Base-by-base conservation (phyloP, 805 yeast genomes). In the Zygosaccharomyces gambellarensis region DNA sequence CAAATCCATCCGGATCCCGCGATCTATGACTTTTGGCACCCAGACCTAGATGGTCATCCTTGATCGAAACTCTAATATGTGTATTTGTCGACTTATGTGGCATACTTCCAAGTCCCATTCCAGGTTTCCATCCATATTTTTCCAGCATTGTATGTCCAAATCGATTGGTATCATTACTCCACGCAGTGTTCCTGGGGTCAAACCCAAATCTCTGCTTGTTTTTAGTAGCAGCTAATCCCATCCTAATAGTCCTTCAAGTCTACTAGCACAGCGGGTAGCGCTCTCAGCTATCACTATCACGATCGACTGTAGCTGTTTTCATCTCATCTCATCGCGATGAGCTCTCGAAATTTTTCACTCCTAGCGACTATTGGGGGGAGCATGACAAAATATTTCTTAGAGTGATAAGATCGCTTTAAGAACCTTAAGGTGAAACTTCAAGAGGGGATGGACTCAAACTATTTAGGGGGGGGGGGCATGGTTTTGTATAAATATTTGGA, bases 181-280 rank as follows among this genome's bases (percentile, higher is more conserved):
- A 92, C 53, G 82, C 79, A 1, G 97, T 90, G 62, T 92, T 92
- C 62, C 98, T 75, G 14, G 99, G 99, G 70, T 92, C 99, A 32
- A 77, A 70, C 9, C 98, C 97, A 65, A 90, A 85, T 61, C 94
- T 78, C 61, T 87, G 95, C 62, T 87, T 89, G 10, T 77, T 80
- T 63, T 82, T 85, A 5, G 84, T 76, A 9, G 87, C 97, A 39
- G 92, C 92, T 61, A 87, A 77, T 45, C 95, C 94, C 95, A 87
- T 87, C 12, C 12, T 36, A 36, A n/a, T 4, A 21, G 14, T 5
- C 19, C 12, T 25, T 5, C 2, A n/a, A 39, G 22, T 34, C 9
- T 34, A 14, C 22, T 17, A 34, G 9, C 38, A 9, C 11, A 17
- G 17, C 17, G 17, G 2, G 17, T 17, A 17, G 17, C 17, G 17